Conservation (phyloP, 1,284 basidiomycete species). For the Tilletia indica region DNA sequence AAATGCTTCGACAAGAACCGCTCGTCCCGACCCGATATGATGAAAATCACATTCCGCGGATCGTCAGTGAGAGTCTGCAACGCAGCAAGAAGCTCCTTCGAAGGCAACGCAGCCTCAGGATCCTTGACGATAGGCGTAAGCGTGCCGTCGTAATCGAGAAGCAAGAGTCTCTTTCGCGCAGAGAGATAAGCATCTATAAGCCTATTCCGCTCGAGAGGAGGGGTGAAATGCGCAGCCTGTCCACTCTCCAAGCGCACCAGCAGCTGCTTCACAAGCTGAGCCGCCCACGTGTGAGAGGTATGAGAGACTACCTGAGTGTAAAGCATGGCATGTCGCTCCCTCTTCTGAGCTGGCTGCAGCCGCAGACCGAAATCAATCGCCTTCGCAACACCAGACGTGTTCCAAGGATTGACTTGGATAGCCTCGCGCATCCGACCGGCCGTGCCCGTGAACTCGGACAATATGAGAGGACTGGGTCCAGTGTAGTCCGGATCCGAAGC, state of each 20-base stretch:
- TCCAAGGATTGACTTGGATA: slow-evolving; percentile 74
- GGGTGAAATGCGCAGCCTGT: slow-evolving; percentile 81
- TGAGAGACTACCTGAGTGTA: slow-evolving; percentile 85
- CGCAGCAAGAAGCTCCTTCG: slow-evolving; percentile 71
- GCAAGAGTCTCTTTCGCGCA: slow-evolving; percentile 79
- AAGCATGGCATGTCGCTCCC: slow-evolving; percentile 66
- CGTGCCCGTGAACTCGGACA: slow-evolving; percentile 98
- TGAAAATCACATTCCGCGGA: slow-evolving; percentile 85
- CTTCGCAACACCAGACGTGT: slow-evolving; percentile 79
- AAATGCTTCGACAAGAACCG: slow-evolving; percentile 88
- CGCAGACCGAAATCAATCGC: slow-evolving; percentile 85
- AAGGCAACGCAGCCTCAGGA: slow-evolving; percentile 82
- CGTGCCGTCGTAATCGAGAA: slow-evolving; percentile 98
- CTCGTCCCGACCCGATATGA: slow-evolving; percentile 95
- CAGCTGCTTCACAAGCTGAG: slow-evolving; percentile 82
- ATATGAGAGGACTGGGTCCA: slow-evolving; percentile 70
- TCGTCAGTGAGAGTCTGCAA: slow-evolving; percentile 73
- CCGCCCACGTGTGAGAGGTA: slow-evolving; percentile 93
- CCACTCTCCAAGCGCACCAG: slow-evolving; percentile 77
- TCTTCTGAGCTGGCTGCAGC: slow-evolving; percentile 78
- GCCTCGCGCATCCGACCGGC: slow-evolving; percentile 80
- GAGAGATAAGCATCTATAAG: slow-evolving; percentile 69
- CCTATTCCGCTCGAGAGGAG: slow-evolving; percentile 70
- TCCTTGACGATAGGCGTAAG: slow-evolving; percentile 94
- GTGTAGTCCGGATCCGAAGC: slow-evolving; percentile 10